Conservation (phyloP, 1,139 yeast genomes). For the Yamadazyma buinensis region DNA sequence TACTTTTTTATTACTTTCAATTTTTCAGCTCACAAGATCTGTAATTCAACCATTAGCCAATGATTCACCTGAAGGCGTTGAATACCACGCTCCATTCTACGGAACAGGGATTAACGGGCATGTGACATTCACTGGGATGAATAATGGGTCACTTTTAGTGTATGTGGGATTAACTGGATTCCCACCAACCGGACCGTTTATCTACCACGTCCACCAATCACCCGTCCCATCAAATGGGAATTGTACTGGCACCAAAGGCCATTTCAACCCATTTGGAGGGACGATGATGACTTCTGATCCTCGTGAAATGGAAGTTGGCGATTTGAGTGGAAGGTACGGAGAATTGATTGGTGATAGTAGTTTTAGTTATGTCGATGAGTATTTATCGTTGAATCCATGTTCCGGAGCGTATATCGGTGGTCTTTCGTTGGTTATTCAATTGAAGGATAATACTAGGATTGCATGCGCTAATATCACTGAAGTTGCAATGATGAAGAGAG, state of each 20-base stretch:
- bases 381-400: constrained; percentile 34
- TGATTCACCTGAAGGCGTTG: constrained; percentile 15
- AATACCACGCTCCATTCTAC: constrained; percentile 15
- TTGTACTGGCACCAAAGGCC: constrained; percentile 35
- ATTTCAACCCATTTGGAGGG: constrained; percentile 39
- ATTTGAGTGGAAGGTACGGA: constrained; percentile 43
- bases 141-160: constrained; percentile 32
- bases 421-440: constrained; percentile 37
- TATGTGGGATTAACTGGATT: constrained; percentile 29
- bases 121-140: constrained; percentile 27
- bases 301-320: constrained; percentile 34
- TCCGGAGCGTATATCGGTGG: constrained; percentile 34
- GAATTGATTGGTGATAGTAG: constrained; percentile 21
- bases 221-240: constrained; percentile 40
- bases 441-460: constrained; percentile 28
- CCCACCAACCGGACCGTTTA: constrained; percentile 38
- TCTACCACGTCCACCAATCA: constrained; percentile 37
- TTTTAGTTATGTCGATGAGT: constrained; percentile 29
- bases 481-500: too few relatives aligned
- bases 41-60: constrained; percentile 17
- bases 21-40: too few relatives aligned
- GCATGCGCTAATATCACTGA: constrained; percentile 40
- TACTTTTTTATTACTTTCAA: too few relatives aligned
- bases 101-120: constrained; percentile 3
- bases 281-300: constrained; percentile 21